A percentile compares a stretch with the other conserved stretches of the same genome.
These are phyloP conservation scores for Sicyos edulis DNA, from an alignment of 306 rosid species.

Conservation along the genomic window DNA sequence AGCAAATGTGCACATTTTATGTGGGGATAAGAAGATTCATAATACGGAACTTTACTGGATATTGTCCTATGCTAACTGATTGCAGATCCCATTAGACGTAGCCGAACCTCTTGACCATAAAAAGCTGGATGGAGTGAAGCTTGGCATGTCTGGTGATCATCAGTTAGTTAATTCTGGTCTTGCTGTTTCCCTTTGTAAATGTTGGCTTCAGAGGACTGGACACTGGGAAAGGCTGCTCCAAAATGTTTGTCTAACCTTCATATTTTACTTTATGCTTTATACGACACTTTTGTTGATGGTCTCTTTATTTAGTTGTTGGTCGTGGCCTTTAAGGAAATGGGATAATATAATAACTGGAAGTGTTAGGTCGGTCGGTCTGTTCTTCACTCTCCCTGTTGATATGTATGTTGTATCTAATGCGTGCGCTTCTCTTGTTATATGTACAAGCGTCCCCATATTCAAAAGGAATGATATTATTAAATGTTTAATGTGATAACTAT, in stretches of 20 bases:
- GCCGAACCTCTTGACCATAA: conserved; percentile 42
- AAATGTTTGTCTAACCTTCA: conserved; percentile 34
- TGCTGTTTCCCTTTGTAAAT: conserved; percentile 63
- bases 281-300: background rate
- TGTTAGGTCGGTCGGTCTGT: background rate
- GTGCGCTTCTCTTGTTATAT: background rate
- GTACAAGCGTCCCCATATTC: background rate
- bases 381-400: background rate
- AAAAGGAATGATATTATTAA: background rate
- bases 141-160: conserved; percentile 65
- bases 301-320: conserved; percentile 17
- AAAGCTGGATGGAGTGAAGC: conserved; percentile 47
- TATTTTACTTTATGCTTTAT: background rate
- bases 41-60: background rate
- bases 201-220: conserved; percentile 82
- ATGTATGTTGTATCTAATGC: background rate
- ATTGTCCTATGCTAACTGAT: conserved; percentile 25
- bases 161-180: conserved; percentile 68
- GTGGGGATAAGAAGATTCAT: conserved; percentile 7
- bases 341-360: background rate
- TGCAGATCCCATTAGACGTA: conserved; percentile 56
- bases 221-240: conserved; percentile 46
- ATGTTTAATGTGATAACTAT: background rate
- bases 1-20: conserved; percentile 10
- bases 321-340: background rate